Conservation (phyloP, 2,329 filamentous ascomycete genomes). For the Paraphaeosphaeria minitans region DNA sequence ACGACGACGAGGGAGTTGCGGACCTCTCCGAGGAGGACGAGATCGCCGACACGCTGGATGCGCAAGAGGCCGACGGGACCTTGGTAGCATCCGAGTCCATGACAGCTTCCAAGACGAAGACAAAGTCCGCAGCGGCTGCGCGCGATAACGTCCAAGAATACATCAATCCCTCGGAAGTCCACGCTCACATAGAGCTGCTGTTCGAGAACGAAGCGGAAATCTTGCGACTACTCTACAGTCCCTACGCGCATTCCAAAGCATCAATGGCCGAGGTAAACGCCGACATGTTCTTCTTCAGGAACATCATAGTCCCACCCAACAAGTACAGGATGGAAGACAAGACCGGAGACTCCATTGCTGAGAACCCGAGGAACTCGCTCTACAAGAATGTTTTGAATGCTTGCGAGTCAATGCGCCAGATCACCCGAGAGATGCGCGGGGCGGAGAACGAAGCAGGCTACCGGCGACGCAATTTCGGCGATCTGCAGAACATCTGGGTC, state of each 20-base stretch:
- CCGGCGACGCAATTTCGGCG: constrained; percentile 67
- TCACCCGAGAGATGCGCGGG: constrained; percentile 70
- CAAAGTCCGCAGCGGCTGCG: constrained; percentile 44
- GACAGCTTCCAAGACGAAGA: constrained; percentile 42
- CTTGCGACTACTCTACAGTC: constrained; percentile 81
- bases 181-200: constrained; percentile 74
- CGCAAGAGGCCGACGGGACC: constrained; percentile 54
- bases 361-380: constrained; percentile 84
- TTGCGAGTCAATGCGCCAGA: constrained; percentile 74
- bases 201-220: constrained; percentile 89
- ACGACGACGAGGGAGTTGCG: constrained; percentile 72
- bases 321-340: constrained; percentile 85
- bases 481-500: constrained; percentile 81
- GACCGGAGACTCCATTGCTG: constrained; percentile 81
- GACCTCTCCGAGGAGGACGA: constrained; percentile 62
- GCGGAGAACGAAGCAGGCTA: constrained; percentile 46
- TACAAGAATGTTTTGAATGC: constrained; percentile 84
- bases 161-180: constrained; percentile 81
- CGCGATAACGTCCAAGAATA: constrained; percentile 66
- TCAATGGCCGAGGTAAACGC: constrained; percentile 63
- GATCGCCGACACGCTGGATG: constrained; percentile 40
- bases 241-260: constrained; percentile 67
- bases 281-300: constrained; percentile 94
- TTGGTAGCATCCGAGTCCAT: constrained; percentile 56
- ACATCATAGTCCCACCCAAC: constrained; percentile 88